These are phyloP conservation scores for Cercospora sp. DNA, from an alignment of 2,329 filamentous ascomycete species.

Conservation along the genomic window DNA sequence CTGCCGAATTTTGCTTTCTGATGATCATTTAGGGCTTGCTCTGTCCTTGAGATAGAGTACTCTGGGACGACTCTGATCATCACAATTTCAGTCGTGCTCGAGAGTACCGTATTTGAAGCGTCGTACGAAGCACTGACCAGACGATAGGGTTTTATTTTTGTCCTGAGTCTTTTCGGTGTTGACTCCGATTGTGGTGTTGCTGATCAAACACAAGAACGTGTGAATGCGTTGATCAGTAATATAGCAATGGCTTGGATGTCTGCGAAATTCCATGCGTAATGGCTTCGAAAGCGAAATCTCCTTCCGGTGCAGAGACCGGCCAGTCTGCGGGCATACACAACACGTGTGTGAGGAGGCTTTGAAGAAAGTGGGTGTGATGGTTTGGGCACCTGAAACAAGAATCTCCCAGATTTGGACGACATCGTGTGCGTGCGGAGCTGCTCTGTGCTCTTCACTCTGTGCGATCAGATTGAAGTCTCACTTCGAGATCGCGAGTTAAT, in stretches of 20 bases:
- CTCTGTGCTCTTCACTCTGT: background rate
- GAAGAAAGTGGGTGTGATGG: background rate
- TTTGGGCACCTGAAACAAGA: background rate
- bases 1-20: background rate
- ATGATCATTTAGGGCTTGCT: background rate
- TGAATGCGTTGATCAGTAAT: background rate
- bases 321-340: background rate
- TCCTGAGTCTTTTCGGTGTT: background rate
- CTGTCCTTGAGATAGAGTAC: background rate
- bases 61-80: background rate
- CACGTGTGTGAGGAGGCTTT: background rate
- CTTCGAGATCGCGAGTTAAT: background rate
- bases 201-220: background rate
- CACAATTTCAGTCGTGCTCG: background rate
- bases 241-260: background rate
- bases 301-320: background rate
- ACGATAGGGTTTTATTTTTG: background rate
- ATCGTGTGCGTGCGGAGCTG: background rate
- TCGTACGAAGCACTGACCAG: background rate
- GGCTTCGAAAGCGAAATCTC: background rate
- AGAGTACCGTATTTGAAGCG: background rate
- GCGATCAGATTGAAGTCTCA: background rate
- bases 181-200: background rate
- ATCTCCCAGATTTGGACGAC: background rate
- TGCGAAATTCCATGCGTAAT: background rate